phyloP scores from a whole-genome alignment of 225 moss, liverwort and hornwort species.

The Bryum argenteum region DNA sequence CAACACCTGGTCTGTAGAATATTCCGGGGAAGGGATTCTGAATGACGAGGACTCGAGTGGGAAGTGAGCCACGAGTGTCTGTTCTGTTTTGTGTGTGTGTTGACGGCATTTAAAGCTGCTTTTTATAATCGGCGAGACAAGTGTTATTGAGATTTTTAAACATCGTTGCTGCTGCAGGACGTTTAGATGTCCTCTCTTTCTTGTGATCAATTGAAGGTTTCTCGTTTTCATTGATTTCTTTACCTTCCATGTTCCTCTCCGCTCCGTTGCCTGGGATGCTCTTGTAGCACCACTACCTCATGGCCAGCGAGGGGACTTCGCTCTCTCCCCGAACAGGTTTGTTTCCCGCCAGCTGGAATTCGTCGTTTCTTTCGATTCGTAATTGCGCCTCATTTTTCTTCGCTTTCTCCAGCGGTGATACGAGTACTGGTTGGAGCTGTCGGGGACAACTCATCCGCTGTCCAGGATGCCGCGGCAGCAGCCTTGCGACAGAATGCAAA shows the following conservation, averaged over 20 bases:
- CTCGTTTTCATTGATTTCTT: background rate
- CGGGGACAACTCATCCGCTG: slow-evolving; percentile 76
- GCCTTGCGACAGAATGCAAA: slow-evolving; percentile 83
- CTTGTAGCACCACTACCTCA: slow-evolving; percentile 30
- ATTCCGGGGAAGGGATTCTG: slow-evolving; percentile 8
- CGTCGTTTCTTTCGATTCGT: background rate
- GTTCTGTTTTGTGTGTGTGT: slow-evolving; percentile 9
- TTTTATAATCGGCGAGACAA: slow-evolving; percentile 7
- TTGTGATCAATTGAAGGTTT: background rate
- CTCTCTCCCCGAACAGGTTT: slow-evolving; percentile 42
- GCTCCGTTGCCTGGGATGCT: slow-evolving; percentile 28
- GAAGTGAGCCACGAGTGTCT: background rate
- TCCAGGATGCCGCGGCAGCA: slow-evolving; percentile 87
- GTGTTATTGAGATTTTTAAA: background rate
- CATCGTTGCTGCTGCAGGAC: background rate
- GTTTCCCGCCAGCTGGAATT: slow-evolving; percentile 3
- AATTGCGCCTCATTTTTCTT: background rate
- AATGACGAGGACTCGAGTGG: background rate
- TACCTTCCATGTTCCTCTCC: slow-evolving; percentile 23
- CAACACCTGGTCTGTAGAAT: slow-evolving; percentile 29
- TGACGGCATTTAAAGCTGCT: slow-evolving; percentile 9
- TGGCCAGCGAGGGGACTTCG: slow-evolving; percentile 41
- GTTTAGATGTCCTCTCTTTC: background rate
- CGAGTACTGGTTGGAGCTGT: slow-evolving; percentile 93
- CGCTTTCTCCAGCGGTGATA: slow-evolving; percentile 65